Evolutionary conservation across 108 stramenopile species (phyloP).

Genomic region (Pseudonitzschia pungens): DNA sequence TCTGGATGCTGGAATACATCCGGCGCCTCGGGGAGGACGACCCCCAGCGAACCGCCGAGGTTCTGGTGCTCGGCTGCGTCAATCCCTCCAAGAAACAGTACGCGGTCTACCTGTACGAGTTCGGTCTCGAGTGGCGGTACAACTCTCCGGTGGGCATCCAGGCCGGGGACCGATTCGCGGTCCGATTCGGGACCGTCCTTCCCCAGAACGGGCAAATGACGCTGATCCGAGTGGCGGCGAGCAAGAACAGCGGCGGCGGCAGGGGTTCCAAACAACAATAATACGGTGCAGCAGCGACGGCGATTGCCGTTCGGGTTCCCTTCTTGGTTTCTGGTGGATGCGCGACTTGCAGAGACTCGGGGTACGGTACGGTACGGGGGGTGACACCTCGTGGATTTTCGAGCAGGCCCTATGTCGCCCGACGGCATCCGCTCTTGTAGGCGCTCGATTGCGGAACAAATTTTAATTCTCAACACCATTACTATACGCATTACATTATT

Average conservation of each 20-base stretch:
- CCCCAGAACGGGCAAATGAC: constrained; percentile 58
- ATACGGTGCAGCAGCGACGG: no score
- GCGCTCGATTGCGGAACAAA: no score
- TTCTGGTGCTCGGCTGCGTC: constrained; percentile 65
- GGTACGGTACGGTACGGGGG: no score
- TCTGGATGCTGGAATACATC: constrained; percentile 82
- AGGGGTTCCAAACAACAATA: neutral
- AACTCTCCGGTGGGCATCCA: constrained; percentile 57
- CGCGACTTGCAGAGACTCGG: no score
- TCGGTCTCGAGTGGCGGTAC: constrained; percentile 76
- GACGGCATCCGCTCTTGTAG: no score
- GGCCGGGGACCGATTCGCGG: constrained; percentile 49
- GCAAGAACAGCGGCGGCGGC: no score
- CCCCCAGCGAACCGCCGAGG: constrained; percentile 47
- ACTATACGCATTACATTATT: no score
- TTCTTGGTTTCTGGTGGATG: no score
- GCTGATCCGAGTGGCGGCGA: constrained; percentile 6
- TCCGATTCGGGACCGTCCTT: constrained; percentile 52
- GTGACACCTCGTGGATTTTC: no score
- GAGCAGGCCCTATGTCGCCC: no score
- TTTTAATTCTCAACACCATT: no score
- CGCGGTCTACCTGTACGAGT: constrained; percentile 69
- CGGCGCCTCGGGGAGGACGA: constrained; percentile 36
- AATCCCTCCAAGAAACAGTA: constrained; percentile 62
- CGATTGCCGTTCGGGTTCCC: no score